phyloP scores from a whole-genome alignment of 192 early-diverging fungal species.

The Backusella psychrophila region DNA sequence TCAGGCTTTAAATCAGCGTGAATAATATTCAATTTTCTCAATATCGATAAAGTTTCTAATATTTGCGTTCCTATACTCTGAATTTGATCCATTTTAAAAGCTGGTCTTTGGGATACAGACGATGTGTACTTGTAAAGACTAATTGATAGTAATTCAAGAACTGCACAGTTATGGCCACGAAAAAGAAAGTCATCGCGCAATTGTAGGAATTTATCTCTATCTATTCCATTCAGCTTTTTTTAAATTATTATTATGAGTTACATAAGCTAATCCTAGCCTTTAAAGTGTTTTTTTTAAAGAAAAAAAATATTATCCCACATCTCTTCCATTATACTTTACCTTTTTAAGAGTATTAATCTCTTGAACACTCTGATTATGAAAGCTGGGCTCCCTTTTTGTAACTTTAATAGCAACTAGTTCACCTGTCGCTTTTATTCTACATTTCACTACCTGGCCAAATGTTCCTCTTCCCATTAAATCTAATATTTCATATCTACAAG shows the following conservation, averaged over 20 bases:
- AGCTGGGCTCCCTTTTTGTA: conserved; percentile 95
- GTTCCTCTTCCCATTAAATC: conserved; percentile 97
- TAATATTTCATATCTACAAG: conserved; percentile 75
- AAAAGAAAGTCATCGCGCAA: conserved; percentile 91
- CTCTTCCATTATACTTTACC: conserved; percentile 34
- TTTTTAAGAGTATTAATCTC: conserved; percentile 90
- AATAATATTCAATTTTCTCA: conserved; percentile 84
- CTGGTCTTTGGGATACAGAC: conserved; percentile 63
- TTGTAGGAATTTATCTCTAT: conserved; percentile 83
- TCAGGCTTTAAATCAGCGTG: conserved; percentile 99
- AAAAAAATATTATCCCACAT: not conserved
- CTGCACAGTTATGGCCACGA: conserved; percentile 87
- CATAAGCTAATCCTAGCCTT: not conserved
- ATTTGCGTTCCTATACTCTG: conserved; percentile 88
- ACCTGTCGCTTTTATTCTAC: conserved; percentile 84
- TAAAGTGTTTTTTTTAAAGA: not conserved
- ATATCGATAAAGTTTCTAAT: conserved; percentile 80
- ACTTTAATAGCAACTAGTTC: conserved; percentile 92
- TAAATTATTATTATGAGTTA: conserved; percentile 64
- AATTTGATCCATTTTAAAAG: conserved; percentile 85
- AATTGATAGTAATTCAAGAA: conserved; percentile 92
- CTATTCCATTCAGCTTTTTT: conserved; percentile 69
- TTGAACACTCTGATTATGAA: conserved; percentile 92
- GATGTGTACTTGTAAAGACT: conserved; percentile 84
- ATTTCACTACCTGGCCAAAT: conserved; percentile 98